A percentile compares a stretch with the other conserved stretches of the same genome.
phyloP scores from a whole-genome alignment of 2,329 filamentous ascomycete species.

The Trichoderma sp. region DNA sequence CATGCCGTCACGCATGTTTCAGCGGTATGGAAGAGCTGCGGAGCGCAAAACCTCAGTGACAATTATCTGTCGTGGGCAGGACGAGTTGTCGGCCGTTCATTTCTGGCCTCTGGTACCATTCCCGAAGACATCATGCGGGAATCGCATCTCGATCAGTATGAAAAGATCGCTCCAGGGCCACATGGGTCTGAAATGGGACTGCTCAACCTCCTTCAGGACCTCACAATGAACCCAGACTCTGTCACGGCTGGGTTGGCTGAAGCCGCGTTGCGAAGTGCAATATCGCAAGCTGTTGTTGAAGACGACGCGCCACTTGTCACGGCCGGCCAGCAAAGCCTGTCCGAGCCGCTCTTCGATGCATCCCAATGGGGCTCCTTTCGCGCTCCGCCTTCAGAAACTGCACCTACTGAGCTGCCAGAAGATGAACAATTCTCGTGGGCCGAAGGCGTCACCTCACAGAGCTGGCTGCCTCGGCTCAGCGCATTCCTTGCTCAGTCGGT shows the following conservation, averaged over 20 bases:
- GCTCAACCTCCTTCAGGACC: slow-evolving; percentile 61
- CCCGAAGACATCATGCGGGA: slow-evolving; percentile 63
- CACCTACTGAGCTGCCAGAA: slow-evolving; percentile 14
- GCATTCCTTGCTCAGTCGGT: slow-evolving; percentile 63
- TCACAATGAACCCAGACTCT: slow-evolving; percentile 61
- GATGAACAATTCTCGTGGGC: slow-evolving; percentile 38
- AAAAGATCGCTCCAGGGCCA: slow-evolving; percentile 50
- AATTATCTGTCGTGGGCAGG: slow-evolving; percentile 85
- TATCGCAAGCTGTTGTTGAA: slow-evolving; percentile 55
- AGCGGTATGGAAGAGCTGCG: slow-evolving; percentile 76
- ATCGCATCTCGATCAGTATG: slow-evolving; percentile 56
- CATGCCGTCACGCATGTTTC: slow-evolving; percentile 64
- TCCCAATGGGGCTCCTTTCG: slow-evolving; percentile 61
- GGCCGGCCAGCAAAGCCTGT: slow-evolving; percentile 56
- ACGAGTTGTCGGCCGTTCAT: slow-evolving; percentile 79
- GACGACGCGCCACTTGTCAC: slow-evolving; percentile 52
- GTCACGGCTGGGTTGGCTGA: slow-evolving; percentile 62
- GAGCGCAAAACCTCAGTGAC: slow-evolving; percentile 61
- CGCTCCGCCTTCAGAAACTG: slow-evolving; percentile 56
- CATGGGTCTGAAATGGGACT: slow-evolving; percentile 65
- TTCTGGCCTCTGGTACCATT: slow-evolving; percentile 72
- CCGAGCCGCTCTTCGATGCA: slow-evolving; percentile 54
- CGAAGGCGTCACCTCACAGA: slow-evolving; percentile 46
- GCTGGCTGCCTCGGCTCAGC: slow-evolving; percentile 66
- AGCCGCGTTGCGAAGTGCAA: slow-evolving; percentile 58